Evolutionary conservation across 495 filamentous ascomycete species (phyloP).

Genomic region (Corynascus novoguineensis): DNA sequence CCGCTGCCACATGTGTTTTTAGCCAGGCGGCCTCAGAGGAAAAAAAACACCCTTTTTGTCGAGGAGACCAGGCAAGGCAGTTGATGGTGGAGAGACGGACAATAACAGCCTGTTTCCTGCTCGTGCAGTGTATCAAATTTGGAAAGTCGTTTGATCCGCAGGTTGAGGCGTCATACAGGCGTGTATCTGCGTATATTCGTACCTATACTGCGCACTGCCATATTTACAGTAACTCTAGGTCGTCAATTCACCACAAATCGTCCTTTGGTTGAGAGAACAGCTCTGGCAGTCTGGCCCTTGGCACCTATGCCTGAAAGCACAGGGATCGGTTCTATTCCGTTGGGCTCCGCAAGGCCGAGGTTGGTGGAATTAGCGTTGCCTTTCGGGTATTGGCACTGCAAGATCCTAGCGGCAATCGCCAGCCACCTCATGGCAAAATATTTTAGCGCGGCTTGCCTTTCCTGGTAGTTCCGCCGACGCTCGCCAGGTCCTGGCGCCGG

Average conservation of each 20-base stretch:
- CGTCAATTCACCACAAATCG: not conserved
- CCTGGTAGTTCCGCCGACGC: conserved; percentile 23
- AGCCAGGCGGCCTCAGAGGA: not conserved
- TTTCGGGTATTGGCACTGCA: not conserved
- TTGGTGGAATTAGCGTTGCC: conserved; percentile 5
- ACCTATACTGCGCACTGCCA: too few relatives aligned
- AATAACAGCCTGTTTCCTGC: too few relatives aligned
- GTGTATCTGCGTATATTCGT: too few relatives aligned
- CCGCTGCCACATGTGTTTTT: not conserved
- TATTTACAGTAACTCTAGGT: not conserved
- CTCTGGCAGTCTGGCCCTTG: not conserved
- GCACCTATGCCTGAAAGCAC: not conserved
- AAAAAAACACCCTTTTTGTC: too few relatives aligned
- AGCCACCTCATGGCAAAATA: conserved; percentile 1
- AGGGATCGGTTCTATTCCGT: conserved; percentile 4
- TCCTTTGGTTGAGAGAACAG: not conserved
- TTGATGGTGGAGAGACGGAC: too few relatives aligned
- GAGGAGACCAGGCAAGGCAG: too few relatives aligned
- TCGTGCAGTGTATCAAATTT: too few relatives aligned
- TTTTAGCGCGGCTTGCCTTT: conserved; percentile 23
- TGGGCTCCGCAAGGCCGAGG: conserved; percentile 20
- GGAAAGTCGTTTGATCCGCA: too few relatives aligned
- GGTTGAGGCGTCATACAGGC: too few relatives aligned
- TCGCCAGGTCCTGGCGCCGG: not conserved
- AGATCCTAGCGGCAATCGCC: conserved; percentile 17